Conservation (phyloP, 1,139 yeast species). For the Pichia norvegensis region DNA sequence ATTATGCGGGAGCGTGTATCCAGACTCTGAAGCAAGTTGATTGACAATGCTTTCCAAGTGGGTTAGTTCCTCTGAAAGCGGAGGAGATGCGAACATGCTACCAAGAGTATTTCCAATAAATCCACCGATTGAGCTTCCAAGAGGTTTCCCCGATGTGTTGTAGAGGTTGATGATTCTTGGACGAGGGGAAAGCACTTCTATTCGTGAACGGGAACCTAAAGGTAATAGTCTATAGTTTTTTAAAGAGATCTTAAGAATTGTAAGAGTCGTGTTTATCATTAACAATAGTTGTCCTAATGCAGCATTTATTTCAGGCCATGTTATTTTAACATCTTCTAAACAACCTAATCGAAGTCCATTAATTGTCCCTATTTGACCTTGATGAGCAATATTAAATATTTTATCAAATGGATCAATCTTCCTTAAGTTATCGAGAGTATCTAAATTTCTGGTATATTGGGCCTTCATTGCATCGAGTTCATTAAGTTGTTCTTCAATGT, state of each 20-base stretch:
- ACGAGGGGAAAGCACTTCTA: constrained; percentile 32
- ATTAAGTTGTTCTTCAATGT: constrained; percentile 39
- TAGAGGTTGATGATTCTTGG: not conserved
- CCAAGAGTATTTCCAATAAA: not conserved
- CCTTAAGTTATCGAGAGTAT: constrained; percentile 62
- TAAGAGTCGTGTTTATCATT: constrained; percentile 56
- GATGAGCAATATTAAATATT: constrained; percentile 74
- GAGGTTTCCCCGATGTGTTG: not conserved
- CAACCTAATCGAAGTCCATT: constrained; percentile 78
- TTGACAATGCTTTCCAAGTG: not conserved
- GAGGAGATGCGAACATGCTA: not conserved
- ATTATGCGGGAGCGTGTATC: not conserved
- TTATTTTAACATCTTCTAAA: constrained; percentile 47
- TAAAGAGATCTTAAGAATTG: constrained; percentile 48
- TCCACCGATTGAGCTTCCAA: constrained; percentile 44
- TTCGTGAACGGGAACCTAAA: constrained; percentile 75
- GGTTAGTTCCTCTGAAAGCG: not conserved
- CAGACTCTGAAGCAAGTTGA: not conserved
- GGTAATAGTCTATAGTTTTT: constrained; percentile 64
- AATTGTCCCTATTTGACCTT: constrained; percentile 79
- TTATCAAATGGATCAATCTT: constrained; percentile 74
- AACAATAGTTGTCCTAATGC: constrained; percentile 83
- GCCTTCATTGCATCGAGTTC: constrained; percentile 57
- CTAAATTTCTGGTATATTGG: constrained; percentile 51
- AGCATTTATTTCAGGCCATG: constrained; percentile 90